Evolutionary conservation across 2,329 filamentous ascomycete genomes (phyloP).

Genomic region (Pseudocercospora pini-densiflorae): DNA sequence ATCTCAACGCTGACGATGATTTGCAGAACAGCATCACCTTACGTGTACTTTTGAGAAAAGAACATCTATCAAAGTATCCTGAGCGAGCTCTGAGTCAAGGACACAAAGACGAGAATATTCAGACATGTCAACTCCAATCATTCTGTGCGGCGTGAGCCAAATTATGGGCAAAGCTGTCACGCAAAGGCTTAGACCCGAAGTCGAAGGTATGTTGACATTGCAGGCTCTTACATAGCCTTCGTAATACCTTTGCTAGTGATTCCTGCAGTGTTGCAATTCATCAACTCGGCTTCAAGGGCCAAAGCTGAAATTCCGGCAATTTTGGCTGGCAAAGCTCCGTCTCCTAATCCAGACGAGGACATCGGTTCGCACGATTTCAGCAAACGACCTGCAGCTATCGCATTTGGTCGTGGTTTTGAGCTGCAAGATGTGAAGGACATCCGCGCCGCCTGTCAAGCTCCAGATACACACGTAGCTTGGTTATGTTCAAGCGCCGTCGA

Average conservation of each 20-base stretch:
- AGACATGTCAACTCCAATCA: neutral
- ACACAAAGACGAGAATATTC: neutral
- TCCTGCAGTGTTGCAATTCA: constrained; percentile 20
- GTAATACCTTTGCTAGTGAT: neutral
- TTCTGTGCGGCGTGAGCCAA: constrained; percentile 1
- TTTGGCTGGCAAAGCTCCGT: constrained; percentile 9
- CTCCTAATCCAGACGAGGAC: constrained; percentile 16
- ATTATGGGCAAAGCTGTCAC: neutral
- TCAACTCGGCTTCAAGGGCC: constrained; percentile 17
- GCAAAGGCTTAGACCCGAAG: neutral
- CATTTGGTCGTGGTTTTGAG: constrained; percentile 17
- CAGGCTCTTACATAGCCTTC: neutral
- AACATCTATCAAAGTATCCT: too few species aligned
- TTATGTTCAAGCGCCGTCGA: neutral
- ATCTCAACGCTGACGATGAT: neutral
- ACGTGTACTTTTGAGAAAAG: neutral
- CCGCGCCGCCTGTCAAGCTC: constrained; percentile 12
- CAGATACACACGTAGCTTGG: constrained; percentile 8
- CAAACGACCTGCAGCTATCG: constrained; percentile 7
- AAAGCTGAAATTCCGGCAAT: constrained; percentile 19
- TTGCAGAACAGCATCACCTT: neutral
- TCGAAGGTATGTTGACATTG: neutral
- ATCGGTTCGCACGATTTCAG: constrained; percentile 21
- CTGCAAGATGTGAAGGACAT: constrained; percentile 10
- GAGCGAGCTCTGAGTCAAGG: neutral